phyloP scores from a whole-genome alignment of 495 filamentous ascomycete genomes.

The Geoglossum glabrum region DNA sequence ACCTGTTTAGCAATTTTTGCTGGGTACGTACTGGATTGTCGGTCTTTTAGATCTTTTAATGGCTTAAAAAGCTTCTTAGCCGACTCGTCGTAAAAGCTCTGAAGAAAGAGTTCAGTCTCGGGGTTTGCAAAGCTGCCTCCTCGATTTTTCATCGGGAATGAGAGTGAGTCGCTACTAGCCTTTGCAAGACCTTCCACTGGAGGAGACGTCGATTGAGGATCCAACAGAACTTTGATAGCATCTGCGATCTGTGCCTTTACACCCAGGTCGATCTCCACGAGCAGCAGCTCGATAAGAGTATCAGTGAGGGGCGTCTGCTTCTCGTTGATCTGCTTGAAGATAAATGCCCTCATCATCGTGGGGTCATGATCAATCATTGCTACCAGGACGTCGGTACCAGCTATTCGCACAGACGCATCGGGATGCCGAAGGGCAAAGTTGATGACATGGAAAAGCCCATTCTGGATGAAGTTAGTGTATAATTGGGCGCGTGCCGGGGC shows the following conservation, averaged over 20 bases:
- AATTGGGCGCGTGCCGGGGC: constrained; percentile 55
- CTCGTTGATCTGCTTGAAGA: constrained; percentile 77
- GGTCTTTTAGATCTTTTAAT: constrained; percentile 57
- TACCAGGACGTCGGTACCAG: constrained; percentile 82
- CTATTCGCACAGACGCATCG: constrained; percentile 71
- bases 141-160: not conserved
- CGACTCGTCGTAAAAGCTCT: constrained; percentile 76
- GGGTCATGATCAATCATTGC: constrained; percentile 93
- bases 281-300: constrained; percentile 77
- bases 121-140: constrained; percentile 25
- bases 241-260: constrained; percentile 94
- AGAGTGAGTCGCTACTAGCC: constrained; percentile 34
- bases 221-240: constrained; percentile 82
- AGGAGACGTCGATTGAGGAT: constrained; percentile 40
- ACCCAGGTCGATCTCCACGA: constrained; percentile 79
- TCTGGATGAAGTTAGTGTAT: constrained; percentile 72
- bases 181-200: constrained; percentile 42
- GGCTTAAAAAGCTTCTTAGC: constrained; percentile 75
- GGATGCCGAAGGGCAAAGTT: constrained; percentile 72
- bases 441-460: constrained; percentile 77
- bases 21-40: constrained; percentile 28
- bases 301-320: constrained; percentile 77
- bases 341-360: constrained; percentile 76
- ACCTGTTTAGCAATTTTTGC: not conserved
- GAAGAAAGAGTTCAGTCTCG: constrained; percentile 70